Percentiles rank a stretch among this genome's conserved stretches.
Evolutionary conservation across 2,329 filamentous ascomycete genomes (phyloP).

Genomic region (Colletotrichum sp.): DNA sequence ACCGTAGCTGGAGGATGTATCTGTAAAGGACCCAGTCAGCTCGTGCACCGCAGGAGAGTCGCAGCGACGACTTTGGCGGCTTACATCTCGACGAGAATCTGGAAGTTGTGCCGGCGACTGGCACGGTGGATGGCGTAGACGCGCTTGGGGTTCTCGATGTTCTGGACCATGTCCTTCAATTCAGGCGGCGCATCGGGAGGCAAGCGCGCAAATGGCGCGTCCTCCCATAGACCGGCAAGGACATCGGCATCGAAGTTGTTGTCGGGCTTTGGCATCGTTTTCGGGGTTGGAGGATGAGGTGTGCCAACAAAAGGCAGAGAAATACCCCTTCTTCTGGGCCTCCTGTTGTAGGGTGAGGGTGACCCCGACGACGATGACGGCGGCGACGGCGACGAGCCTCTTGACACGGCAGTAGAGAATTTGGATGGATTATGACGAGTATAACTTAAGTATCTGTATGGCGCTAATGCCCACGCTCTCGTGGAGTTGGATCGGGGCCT

Average conservation of each 20-base stretch:
- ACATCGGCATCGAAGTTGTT: conserved; percentile 49
- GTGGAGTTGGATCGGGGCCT: background rate
- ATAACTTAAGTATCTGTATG: background rate
- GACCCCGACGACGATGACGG: background rate
- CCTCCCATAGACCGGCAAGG: conserved; percentile 64
- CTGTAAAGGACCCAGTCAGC: conserved; percentile 45
- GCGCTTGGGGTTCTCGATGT: conserved; percentile 65
- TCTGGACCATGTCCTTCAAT: conserved; percentile 57
- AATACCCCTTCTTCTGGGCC: background rate
- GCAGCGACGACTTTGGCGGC: conserved; percentile 23
- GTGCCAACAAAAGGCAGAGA: background rate
- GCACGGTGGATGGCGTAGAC: conserved; percentile 67
- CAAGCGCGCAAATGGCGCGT: conserved; percentile 59
- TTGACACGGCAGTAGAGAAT: background rate
- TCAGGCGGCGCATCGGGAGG: conserved; percentile 65
- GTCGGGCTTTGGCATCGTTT: conserved; percentile 23
- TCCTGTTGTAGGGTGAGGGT: background rate
- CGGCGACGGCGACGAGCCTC: background rate
- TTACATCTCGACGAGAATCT: conserved; percentile 71
- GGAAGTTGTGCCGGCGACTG: conserved; percentile 66
- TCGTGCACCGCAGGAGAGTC: background rate
- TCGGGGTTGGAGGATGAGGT: background rate
- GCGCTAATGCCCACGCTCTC: background rate
- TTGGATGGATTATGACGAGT: background rate
- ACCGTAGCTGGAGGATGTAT: conserved; percentile 81